A percentile compares a stretch with the other conserved stretches of the same genome.
Evolutionary conservation across 164 flowering plant genomes (phyloP).

Genomic region (Piper longum): DNA sequence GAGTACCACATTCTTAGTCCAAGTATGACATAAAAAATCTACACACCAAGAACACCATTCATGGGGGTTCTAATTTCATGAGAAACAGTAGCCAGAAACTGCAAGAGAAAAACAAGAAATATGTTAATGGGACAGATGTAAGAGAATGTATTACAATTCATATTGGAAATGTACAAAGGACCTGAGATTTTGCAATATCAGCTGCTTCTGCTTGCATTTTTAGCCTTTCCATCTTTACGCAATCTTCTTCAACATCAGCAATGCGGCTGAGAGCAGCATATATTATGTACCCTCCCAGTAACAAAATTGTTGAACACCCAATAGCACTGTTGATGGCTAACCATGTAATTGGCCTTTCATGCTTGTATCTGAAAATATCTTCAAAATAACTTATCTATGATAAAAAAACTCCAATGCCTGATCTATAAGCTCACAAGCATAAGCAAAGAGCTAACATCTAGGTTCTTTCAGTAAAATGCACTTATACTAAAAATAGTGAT

Average conservation of each 20-base stretch:
- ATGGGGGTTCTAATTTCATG: constrained; percentile 96
- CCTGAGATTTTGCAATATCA: constrained; percentile 95
- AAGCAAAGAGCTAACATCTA: too few relatives aligned
- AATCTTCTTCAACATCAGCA: constrained; percentile 80
- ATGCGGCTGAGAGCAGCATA: constrained; percentile 59
- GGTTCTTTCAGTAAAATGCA: background rate
- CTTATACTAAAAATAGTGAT: background rate
- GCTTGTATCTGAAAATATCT: constrained; percentile 41
- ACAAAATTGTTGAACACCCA: constrained; percentile 46
- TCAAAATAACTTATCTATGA: background rate
- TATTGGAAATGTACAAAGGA: constrained; percentile 7
- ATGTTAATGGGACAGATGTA: background rate
- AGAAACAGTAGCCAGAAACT: constrained; percentile 98
- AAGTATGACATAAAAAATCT: constrained; percentile 5
- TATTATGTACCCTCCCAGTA: constrained; percentile 54
- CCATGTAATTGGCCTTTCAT: constrained; percentile 59
- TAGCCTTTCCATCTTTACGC: constrained; percentile 57
- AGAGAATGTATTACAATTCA: background rate
- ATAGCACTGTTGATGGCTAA: constrained; percentile 42
- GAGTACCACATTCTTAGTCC: background rate
- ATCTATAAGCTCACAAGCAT: background rate
- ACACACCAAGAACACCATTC: constrained; percentile 91
- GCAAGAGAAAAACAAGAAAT: constrained; percentile 11
- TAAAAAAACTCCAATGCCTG: background rate
- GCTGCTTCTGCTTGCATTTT: constrained; percentile 88